Percentiles rank a stretch among this genome's conserved stretches.
Evolutionary conservation across 495 filamentous ascomycete species (phyloP).

Genomic region (Podospora appendiculata): DNA sequence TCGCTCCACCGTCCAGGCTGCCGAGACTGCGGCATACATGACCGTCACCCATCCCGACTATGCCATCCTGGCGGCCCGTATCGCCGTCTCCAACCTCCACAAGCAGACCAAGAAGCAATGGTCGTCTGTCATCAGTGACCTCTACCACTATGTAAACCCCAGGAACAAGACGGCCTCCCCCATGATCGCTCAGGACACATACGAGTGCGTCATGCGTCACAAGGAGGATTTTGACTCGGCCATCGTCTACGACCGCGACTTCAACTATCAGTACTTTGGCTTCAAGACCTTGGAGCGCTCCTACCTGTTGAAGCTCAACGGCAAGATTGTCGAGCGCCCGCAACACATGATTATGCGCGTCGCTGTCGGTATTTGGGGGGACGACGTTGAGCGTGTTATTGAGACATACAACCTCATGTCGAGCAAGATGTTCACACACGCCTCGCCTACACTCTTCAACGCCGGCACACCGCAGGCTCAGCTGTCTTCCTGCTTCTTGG

Average conservation of each 20-base stretch:
- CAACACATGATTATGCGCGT: conserved; percentile 99
- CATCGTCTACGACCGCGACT: conserved; percentile 97
- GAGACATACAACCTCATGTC: conserved; percentile 99
- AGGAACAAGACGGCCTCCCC: conserved; percentile 78
- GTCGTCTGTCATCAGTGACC: conserved; percentile 83
- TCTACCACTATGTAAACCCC: conserved; percentile 95
- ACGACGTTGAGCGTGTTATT: conserved; percentile 85
- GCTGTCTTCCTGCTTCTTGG: conserved; percentile 92
- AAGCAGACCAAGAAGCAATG: conserved; percentile 99
- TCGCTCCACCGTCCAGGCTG: conserved; percentile 52
- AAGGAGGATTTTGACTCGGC: conserved; percentile 95
- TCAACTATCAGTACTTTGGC: conserved; percentile 99
- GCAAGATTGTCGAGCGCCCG: conserved; percentile 89
- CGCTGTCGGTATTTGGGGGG: conserved; percentile 90
- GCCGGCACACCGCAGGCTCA: conserved; percentile 91
- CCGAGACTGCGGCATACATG: conserved; percentile 99
- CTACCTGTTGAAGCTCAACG: conserved; percentile 86
- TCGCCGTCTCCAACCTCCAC: conserved; percentile 98
- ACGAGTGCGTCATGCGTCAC: conserved; percentile 89
- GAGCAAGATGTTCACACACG: conserved; percentile 94
- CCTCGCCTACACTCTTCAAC: conserved; percentile 96
- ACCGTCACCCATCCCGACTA: conserved; percentile 98
- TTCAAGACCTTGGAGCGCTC: conserved; percentile 99
- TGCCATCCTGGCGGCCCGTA: conserved; percentile 95
- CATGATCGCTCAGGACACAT: conserved; percentile 86